Base-by-base conservation (phyloP, 1,284 basidiomycete genomes). In the Ganoderma lingzhi region DNA sequence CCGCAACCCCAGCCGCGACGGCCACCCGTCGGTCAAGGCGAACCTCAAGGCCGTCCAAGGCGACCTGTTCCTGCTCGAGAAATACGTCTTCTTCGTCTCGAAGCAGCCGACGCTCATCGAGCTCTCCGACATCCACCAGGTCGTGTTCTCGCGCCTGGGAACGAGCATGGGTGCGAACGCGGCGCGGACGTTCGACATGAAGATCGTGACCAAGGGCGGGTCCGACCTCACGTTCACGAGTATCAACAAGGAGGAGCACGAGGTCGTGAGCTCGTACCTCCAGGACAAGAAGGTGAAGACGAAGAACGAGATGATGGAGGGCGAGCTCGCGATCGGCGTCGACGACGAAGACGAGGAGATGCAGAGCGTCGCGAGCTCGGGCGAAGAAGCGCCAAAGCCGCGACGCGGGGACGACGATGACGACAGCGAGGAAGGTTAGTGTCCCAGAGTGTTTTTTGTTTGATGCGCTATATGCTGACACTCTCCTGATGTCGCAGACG, bases 31-130 rank as follows among this genome's bases (percentile, higher is more conserved):
- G 28, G 89, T 99, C 84, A 99, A 99, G 84, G 97, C 96, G 75
- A 99, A 99, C 82, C 88, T 99, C 77, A 99, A 99, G 83, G 98
- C 98, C 56, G 90, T 95, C 17, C 97, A 98, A 81, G 98, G 98
- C 72, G 96, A 98, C 80, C 90, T 99, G 35, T 99, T 98, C 87
- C 91, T 99, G 84, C 91, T 99, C 71, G 98, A 99, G 80, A 98
- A 98, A 88, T 96, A 94, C 79, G 87, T 99, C 63, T 95, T 99
- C 82, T 99, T 99, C 84, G 96, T 99, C 66, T 96, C 97, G 69
- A 99, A 99, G 82, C 93, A 96, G 77, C 97, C 98, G 1, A 92
- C 93, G 48, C 92, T 98, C 76, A 89, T 99, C 76, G 95, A 98
- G 74, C 92, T 98, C 74, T 89, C 90, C 67, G 96, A 99, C 77